Evolutionary conservation across 208 protist genomes (phyloP), one percentile per base, ranked within the genome.

Genomic region (Naegleria gruberi): DNA sequence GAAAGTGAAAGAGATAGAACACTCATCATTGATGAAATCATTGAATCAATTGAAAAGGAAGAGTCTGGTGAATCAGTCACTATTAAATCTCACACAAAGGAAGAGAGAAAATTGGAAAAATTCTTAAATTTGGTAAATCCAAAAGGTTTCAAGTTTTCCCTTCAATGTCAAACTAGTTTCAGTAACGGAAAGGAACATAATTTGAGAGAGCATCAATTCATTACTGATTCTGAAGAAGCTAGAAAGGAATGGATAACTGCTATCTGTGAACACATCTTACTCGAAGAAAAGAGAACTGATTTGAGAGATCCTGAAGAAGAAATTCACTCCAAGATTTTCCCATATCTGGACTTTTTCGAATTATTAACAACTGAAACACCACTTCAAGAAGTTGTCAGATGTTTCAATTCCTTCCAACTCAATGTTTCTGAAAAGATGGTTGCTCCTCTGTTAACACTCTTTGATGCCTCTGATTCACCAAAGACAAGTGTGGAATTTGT

Each of bases 381-480:
- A 37, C 8, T 77, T 2, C 0, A 77, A 37, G 81, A 84, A 17
- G 42, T 84, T 45, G 42, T 84, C 5, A 44, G n/a, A 45, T 84
- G 81, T 26, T 84, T 84, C 40, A 84, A 84, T 30, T 46, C 41
- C 1, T 46, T 84, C 81, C 34, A 42, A 45, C 1, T 84, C 6
- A 84, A 45, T 26, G 81, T 84, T n/a, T 17, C 81, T 2, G 81
- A 84, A 37, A 84, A 84, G 40, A 84, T 84, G 81, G 81, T 84
- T 40, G 81, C 42, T 44, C 81, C 81, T 19, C n/a, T 84, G 8
- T 26, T 84, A 5, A 84, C 81, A 19, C 41, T 84, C 12, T 84
- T 84, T 12, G 81, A 84, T 34, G 42, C 41, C 2, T 17, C 40
- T 3, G 81, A 45, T n/a, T 46, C 41, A 12, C 12, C 30, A 42